phyloP scores from a whole-genome alignment of 148 eudicot genomes.

The Euryodendron excelsum region DNA sequence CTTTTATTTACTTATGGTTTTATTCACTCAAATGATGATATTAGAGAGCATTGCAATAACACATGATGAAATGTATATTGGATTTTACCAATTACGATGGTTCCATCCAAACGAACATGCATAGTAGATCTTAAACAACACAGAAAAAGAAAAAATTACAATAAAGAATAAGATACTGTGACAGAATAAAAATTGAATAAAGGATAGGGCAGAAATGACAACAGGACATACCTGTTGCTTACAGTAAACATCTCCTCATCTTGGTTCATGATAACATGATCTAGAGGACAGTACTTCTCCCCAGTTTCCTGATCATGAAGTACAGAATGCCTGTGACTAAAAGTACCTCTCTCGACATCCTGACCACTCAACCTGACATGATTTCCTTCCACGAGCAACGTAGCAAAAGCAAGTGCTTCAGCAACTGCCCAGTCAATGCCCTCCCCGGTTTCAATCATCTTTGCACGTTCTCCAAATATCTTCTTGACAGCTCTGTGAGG shows the following conservation, averaged over 20 bases:
- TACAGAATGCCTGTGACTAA: constrained; percentile 91
- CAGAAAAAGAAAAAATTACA: too few species aligned
- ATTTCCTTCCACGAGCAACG: constrained; percentile 78
- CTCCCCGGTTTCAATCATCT: constrained; percentile 92
- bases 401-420: constrained; percentile 95
- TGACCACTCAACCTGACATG: constrained; percentile 96
- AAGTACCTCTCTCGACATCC: constrained; percentile 97
- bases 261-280: constrained; percentile 73
- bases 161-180: not conserved
- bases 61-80: not conserved
- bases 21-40: not conserved
- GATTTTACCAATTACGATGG: not conserved
- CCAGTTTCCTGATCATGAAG: constrained; percentile 93
- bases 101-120: not conserved
- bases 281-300: constrained; percentile 76
- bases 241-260: constrained; percentile 88
- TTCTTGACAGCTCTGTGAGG: constrained; percentile 92
- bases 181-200: not conserved
- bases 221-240: constrained; percentile 76
- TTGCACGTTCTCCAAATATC: constrained; percentile 65
- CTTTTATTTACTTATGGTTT: not conserved
- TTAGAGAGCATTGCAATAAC: not conserved
- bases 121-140: not conserved
- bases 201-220: not conserved
- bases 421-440: constrained; percentile 96